phyloP scores from a whole-genome alignment of 2,329 filamentous ascomycete genomes.

The Diaporthe vaccinii region DNA sequence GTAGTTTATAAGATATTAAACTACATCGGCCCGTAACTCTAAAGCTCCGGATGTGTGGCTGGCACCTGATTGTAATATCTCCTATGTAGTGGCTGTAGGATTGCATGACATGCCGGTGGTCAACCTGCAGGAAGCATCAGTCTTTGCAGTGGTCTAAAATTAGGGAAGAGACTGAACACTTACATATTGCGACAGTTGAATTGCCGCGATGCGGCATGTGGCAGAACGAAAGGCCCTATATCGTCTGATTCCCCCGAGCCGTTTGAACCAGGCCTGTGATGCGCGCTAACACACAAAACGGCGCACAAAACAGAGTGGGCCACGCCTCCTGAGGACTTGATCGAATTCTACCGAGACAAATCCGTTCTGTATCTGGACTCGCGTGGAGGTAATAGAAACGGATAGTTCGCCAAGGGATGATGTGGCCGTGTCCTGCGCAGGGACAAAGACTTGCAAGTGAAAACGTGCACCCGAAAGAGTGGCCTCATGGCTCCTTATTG shows the following conservation, averaged over 20 bases:
- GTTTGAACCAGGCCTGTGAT: background rate
- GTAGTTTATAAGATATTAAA: background rate
- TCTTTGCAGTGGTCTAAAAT: background rate
- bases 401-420: background rate
- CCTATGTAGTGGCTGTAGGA: background rate
- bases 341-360: background rate
- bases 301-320: background rate
- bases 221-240: background rate
- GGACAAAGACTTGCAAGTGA: background rate
- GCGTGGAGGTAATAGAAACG: background rate
- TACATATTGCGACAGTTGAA: background rate
- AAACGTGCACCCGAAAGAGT: background rate
- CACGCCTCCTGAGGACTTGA: background rate
- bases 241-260: background rate
- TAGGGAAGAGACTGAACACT: background rate
- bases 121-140: background rate
- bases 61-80: background rate
- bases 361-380: no score
- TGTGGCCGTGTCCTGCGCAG: background rate
- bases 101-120: background rate
- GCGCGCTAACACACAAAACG: background rate
- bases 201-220: background rate
- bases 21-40: background rate
- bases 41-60: background rate
- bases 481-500: background rate